Base-by-base conservation (phyloP, 2,329 filamentous ascomycete genomes). In the Taxawa tesnikishii region DNA sequence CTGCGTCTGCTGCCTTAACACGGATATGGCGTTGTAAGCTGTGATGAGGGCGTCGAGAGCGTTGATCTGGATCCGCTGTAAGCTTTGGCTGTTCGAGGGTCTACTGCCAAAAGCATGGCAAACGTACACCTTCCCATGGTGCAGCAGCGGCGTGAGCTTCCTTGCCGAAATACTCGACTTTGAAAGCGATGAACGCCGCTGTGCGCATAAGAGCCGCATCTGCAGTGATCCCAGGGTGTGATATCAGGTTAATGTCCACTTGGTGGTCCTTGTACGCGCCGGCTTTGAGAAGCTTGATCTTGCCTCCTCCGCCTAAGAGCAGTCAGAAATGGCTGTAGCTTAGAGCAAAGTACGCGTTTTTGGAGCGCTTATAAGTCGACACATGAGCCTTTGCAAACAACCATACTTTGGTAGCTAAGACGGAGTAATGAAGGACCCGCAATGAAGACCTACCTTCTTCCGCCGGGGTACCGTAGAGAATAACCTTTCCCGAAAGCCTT, bases 171-270 rank as follows among this genome's bases (percentile, higher is more conserved):
- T 70, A 75, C 11, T 65, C 63, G 1, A 66, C 67, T 13, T 58
- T 59, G 39, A 73, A 59, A 26, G 56, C 53, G 4, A 53, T 44
- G 40, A 65, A 72, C 4, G 69, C 69, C 3, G 65, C 61, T 1
- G 69, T 73, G 2, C 63, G 58, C 36, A 69, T 63, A 4, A 70
- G 53, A 0, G 67, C 63, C 8, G 54, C 56, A 35, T 70, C 61
- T 4, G 49, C 40, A 7, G 35, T 34, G 12, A 50, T 51, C 7
- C 51, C 50, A 4, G 56, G 55, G 35, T 59, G 56, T 3, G 54
- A 46, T 24, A 54, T 51, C 7, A 54, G 37, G 4, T 43, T 48
- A 9, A 54, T 38, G 34, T 51, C 48, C n/a, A 53, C 45, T 23
- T 56, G 48, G 26, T 60, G 50, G 18, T 56, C 51, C 10, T 44